Evolutionary conservation across 176 grass and related monocot species (phyloP).

Genomic region (Oryza officinalis): DNA sequence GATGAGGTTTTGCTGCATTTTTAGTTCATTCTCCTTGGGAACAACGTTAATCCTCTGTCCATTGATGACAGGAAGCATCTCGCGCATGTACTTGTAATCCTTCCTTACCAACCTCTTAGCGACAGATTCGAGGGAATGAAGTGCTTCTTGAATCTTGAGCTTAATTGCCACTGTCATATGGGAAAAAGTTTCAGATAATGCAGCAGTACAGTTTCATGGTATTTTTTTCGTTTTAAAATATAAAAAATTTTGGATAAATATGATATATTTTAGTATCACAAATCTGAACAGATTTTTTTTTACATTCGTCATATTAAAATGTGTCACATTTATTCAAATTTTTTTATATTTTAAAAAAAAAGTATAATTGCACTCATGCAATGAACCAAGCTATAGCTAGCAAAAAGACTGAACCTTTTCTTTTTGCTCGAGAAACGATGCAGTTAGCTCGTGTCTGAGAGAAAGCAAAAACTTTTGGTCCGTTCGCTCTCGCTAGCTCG

Average conservation of each 20-base stretch:
- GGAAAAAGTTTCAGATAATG: not conserved
- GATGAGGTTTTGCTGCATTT: not conserved
- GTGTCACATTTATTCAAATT: too few relatives aligned
- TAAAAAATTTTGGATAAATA: too few relatives aligned
- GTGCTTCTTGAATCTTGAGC: not conserved
- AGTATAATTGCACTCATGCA: conserved; percentile 14
- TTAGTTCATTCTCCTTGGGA: not conserved
- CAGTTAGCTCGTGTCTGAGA: not conserved
- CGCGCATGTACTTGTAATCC: not conserved
- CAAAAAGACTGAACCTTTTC: not conserved
- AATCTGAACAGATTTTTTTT: too few relatives aligned
- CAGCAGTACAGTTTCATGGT: not conserved
- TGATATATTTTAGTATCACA: too few relatives aligned
- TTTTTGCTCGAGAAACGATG: conserved; percentile 3
- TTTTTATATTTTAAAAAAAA: too few relatives aligned
- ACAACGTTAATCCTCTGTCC: not conserved
- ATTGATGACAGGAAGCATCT: not conserved
- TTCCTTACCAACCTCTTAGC: not conserved
- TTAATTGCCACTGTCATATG: conserved; percentile 4
- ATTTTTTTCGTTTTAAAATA: too few relatives aligned
- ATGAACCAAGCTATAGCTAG: not conserved
- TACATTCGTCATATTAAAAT: too few relatives aligned
- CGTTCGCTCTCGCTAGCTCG: not conserved
- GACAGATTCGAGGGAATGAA: not conserved
- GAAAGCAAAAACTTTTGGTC: conserved; percentile 23